Evolutionary conservation across 2,329 filamentous ascomycete species (phyloP).

Genomic region (Epichloe amarillans): DNA sequence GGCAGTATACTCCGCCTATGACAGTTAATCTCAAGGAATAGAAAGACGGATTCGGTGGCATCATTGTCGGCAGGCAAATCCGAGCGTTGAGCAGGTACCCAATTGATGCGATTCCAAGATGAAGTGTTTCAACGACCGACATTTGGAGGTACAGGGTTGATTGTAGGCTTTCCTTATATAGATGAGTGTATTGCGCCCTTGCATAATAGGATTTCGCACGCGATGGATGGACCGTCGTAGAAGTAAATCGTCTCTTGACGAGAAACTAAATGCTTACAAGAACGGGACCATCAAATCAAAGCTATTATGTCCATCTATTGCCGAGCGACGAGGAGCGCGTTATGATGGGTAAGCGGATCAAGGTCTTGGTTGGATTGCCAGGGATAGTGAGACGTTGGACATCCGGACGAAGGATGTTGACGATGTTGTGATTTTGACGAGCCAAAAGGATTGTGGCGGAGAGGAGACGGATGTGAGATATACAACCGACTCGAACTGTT

Average conservation of each 20-base stretch:
- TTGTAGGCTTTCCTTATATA: too few species aligned
- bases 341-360: constrained; percentile 27
- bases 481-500: constrained; percentile 5
- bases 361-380: constrained; percentile 23
- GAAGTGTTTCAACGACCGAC: constrained; percentile 17
- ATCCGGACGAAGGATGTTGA: constrained; percentile 22
- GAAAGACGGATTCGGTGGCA: constrained; percentile 23
- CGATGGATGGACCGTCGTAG: too few species aligned
- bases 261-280: too few species aligned
- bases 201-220: too few species aligned
- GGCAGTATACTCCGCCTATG: constrained; percentile 21
- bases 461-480: constrained; percentile 19
- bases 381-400: constrained; percentile 14
- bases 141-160: too few species aligned
- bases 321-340: constrained; percentile 16
- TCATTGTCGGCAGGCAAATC: constrained; percentile 27
- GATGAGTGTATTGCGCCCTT: too few species aligned
- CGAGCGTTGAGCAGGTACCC: constrained; percentile 23
- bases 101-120: constrained; percentile 14
- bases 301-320: too few species aligned
- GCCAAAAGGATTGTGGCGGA: constrained; percentile 20
- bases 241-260: too few species aligned
- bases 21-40: constrained; percentile 20
- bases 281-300: too few species aligned
- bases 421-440: constrained; percentile 23